Conservation (phyloP, 352 stramenopile species). For the Globisporangium cylindrosporum region DNA sequence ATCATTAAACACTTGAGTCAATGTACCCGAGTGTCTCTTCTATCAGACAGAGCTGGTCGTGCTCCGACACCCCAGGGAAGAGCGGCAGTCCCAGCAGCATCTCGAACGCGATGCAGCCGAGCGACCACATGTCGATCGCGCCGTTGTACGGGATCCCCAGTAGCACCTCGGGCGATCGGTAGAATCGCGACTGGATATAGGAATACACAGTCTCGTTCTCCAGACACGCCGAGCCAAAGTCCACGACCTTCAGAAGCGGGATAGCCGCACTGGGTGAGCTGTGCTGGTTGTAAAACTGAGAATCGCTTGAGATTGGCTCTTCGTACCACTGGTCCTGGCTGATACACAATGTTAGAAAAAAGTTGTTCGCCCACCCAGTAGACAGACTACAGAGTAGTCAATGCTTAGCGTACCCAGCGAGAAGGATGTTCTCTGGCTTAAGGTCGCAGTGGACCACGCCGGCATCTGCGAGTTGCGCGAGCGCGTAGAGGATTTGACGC, state of each 20-base stretch:
- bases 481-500: constrained; percentile 88
- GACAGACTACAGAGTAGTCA: constrained; percentile 11
- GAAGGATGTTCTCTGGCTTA: constrained; percentile 96
- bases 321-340: constrained; percentile 82
- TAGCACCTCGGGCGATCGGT: constrained; percentile 79
- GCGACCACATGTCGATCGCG: constrained; percentile 60
- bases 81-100: constrained; percentile 95
- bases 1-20: neutral
- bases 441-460: constrained; percentile 97
- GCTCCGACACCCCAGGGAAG: constrained; percentile 91
- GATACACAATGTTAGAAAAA: neutral
- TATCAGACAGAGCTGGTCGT: constrained; percentile 95
- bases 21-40: constrained; percentile 70
- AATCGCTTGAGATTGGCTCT: neutral
- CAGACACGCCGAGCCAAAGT: constrained; percentile 93
- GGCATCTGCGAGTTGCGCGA: constrained; percentile 83
- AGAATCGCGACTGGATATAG: constrained; percentile 97
- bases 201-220: constrained; percentile 88
- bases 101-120: constrained; percentile 75
- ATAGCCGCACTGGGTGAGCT: constrained; percentile 8
- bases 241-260: constrained; percentile 90
- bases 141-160: constrained; percentile 53
- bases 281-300: neutral
- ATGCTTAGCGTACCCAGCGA: constrained; percentile 35
- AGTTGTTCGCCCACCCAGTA: neutral